These are phyloP conservation scores for Aspergillus ochraceoroseus DNA, from an alignment of 2,329 filamentous ascomycete genomes.

Conservation along the genomic window DNA sequence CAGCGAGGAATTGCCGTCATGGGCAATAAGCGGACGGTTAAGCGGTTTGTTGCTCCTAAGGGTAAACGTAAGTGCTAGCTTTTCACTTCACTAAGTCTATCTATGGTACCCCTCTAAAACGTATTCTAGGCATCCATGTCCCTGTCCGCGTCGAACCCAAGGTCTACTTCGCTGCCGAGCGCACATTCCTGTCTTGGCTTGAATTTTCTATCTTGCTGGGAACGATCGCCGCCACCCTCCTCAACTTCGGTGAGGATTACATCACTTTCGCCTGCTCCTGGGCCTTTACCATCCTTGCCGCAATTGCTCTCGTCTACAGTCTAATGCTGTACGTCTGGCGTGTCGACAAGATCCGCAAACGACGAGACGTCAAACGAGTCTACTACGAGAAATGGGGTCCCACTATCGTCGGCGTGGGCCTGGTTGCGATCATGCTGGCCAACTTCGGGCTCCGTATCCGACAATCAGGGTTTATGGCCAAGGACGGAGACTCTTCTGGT, in stretches of 20 bases:
- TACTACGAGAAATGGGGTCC: constrained; percentile 92
- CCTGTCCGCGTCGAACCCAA: constrained; percentile 95
- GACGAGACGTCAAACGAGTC: constrained; percentile 65
- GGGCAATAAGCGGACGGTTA: constrained; percentile 46
- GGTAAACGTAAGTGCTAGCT: constrained; percentile 46
- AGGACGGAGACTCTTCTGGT: constrained; percentile 8
- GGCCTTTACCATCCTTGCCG: constrained; percentile 76
- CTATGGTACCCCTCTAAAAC: constrained; percentile 12
- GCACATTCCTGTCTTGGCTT: constrained; percentile 94
- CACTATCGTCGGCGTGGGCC: constrained; percentile 64
- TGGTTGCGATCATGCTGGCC: constrained; percentile 68
- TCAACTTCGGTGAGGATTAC: constrained; percentile 66
- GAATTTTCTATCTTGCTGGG: constrained; percentile 95
- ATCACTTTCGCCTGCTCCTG: constrained; percentile 65
- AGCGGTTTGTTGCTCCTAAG: constrained; percentile 55
- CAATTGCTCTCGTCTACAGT: constrained; percentile 73
- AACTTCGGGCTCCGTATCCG: constrained; percentile 78
- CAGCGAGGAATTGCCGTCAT: constrained; percentile 38
- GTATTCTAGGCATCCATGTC: constrained; percentile 73
- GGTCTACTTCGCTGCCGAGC: constrained; percentile 92
- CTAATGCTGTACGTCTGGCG: constrained; percentile 83
- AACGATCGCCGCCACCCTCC: constrained; percentile 74
- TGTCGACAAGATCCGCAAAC: constrained; percentile 74
- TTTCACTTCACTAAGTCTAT: neutral
- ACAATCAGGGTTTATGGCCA: constrained; percentile 39